A percentile compares a stretch with the other conserved stretches of the same genome.
Evolutionary conservation across 805 yeast species (phyloP).

Genomic region (Cyberlindnera maclurae): DNA sequence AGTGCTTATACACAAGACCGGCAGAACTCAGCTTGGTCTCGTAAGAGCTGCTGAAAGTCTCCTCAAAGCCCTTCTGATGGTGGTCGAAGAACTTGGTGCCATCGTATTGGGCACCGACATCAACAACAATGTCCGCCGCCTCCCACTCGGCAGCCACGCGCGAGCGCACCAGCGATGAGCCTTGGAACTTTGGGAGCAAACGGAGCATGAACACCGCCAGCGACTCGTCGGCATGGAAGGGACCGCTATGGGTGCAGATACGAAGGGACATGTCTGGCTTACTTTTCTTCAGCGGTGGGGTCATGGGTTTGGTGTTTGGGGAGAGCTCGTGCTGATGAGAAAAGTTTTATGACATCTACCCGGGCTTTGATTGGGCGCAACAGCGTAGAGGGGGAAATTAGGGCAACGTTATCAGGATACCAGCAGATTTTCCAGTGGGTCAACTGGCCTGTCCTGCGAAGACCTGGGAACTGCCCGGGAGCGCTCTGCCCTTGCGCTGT

Average conservation of each 20-base stretch:
- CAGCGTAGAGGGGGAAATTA: background rate
- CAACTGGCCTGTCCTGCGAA: too few species aligned
- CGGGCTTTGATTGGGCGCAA: constrained; percentile 1
- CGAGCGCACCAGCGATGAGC: constrained; percentile 71
- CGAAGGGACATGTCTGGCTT: constrained; percentile 31
- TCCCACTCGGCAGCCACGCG: constrained; percentile 82
- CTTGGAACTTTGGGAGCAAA: constrained; percentile 57
- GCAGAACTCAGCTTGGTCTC: constrained; percentile 87
- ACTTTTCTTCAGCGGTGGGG: constrained; percentile 23
- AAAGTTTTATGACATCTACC: too few species aligned
- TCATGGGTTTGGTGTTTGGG: too few species aligned
- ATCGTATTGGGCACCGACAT: constrained; percentile 90
- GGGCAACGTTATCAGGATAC: too few species aligned
- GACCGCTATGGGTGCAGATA: constrained; percentile 88
- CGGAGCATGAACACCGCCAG: constrained; percentile 85
- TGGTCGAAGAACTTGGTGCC: constrained; percentile 85
- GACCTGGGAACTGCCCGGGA: too few species aligned
- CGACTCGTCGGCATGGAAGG: constrained; percentile 96
- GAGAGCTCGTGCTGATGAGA: background rate
- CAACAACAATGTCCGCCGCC: constrained; percentile 84
- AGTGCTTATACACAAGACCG: constrained; percentile 86
- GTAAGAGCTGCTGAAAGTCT: constrained; percentile 51
- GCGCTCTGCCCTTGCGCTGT: too few species aligned
- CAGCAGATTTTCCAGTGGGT: too few species aligned
- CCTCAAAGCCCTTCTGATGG: constrained; percentile 88